A percentile compares a stretch with the other conserved stretches of the same genome.
Conservation (phyloP, 2,329 filamentous ascomycete genomes). For the Hypoxylon sp. region DNA sequence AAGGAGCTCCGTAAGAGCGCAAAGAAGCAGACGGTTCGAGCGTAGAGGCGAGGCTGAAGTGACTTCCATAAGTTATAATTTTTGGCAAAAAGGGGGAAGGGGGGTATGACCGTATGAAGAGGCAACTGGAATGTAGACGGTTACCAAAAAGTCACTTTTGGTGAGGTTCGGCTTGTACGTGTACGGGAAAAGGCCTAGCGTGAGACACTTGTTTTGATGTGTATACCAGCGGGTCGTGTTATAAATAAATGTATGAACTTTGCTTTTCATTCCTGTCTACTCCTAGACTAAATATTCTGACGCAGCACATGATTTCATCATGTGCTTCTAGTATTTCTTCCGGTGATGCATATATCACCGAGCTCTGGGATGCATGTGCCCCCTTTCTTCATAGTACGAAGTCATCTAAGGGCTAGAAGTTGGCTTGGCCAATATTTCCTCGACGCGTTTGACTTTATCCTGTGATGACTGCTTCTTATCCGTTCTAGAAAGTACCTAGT, state of each 20-base stretch:
- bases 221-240: conserved; percentile 19
- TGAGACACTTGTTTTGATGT: conserved; percentile 1
- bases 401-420: conserved; percentile 10
- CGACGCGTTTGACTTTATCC: conserved; percentile 79
- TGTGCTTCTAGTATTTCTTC: background rate
- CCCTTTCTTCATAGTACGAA: too few relatives aligned
- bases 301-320: background rate
- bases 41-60: conserved; percentile 49
- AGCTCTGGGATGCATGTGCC: background rate
- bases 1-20: conserved; percentile 73
- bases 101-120: background rate
- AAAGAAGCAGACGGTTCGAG: conserved; percentile 68
- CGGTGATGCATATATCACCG: background rate
- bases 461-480: conserved; percentile 86
- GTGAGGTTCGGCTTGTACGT: conserved; percentile 26
- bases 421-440: conserved; percentile 61
- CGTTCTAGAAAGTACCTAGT: conserved; percentile 65
- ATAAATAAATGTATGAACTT: conserved; percentile 30
- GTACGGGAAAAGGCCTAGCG: conserved; percentile 5
- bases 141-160: conserved; percentile 17
- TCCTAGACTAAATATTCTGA: background rate
- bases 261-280: conserved; percentile 2
- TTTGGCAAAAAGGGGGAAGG: conserved; percentile 1
- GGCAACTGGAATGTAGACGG: background rate
- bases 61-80: background rate